These are phyloP conservation scores for Teunomyces funiuensis DNA, from an alignment of 805 yeast species.

Conservation along the genomic window DNA sequence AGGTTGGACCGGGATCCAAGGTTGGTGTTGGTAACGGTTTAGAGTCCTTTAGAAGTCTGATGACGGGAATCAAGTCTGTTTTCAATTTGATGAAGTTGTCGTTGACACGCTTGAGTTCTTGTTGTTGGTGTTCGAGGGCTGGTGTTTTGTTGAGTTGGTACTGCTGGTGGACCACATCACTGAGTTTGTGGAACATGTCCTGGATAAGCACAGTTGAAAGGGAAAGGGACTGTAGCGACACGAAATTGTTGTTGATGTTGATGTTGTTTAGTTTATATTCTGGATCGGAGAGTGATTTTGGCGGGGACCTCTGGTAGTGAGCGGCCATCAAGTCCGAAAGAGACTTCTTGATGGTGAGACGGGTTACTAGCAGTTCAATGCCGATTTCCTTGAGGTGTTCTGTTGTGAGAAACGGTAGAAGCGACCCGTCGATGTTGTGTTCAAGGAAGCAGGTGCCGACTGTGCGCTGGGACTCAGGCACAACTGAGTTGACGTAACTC, in stretches of 20 bases:
- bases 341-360: constrained; percentile 60
- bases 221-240: constrained; percentile 36
- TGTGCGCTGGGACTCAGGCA: constrained; percentile 20
- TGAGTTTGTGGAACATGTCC: constrained; percentile 32
- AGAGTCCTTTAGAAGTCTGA: constrained; percentile 60
- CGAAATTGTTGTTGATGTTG: constrained; percentile 37
- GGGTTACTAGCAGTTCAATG: constrained; percentile 47
- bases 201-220: constrained; percentile 35
- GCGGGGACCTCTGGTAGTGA: constrained; percentile 29
- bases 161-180: constrained; percentile 18
- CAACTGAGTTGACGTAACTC: constrained; percentile 26
- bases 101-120: constrained; percentile 42
- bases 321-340: constrained; percentile 52
- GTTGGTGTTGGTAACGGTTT: constrained; percentile 70
- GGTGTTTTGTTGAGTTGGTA: constrained; percentile 11
- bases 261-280: constrained; percentile 29
- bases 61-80: constrained; percentile 64
- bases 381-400: constrained; percentile 77
- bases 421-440: constrained; percentile 71
- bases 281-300: constrained; percentile 23
- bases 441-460: constrained; percentile 41
- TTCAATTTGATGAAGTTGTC: constrained; percentile 58
- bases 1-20: constrained; percentile 37
- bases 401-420: constrained; percentile 65
- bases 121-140: constrained; percentile 17